Evolutionary conservation across 495 filamentous ascomycete genomes (phyloP).

Genomic region (Terfezia claveryi): DNA sequence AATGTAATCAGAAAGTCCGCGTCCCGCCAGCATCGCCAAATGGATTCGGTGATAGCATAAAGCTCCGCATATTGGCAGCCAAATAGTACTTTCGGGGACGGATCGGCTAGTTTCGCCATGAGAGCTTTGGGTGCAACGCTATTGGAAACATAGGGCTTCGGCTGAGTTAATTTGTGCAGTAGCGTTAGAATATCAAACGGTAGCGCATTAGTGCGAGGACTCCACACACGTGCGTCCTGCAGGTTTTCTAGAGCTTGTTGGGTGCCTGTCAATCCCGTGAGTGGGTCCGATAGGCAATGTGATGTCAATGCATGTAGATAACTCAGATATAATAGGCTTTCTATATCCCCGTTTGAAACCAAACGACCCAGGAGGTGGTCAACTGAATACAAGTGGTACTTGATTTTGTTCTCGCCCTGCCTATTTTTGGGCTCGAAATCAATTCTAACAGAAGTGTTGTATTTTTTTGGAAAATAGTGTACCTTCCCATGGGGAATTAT

Average conservation of each 20-base stretch:
- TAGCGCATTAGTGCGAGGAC: no score
- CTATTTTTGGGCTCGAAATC: conserved; percentile 1
- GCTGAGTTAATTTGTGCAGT: no score
- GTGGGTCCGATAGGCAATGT: conserved; percentile 31
- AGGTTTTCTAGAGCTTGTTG: conserved; percentile 35
- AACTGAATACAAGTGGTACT: conserved; percentile 26
- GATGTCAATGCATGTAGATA: conserved; percentile 41
- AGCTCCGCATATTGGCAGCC: no score
- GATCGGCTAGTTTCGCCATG: no score
- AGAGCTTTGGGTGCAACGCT: no score
- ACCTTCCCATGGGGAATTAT: conserved; percentile 31
- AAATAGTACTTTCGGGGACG: no score
- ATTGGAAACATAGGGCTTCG: no score
- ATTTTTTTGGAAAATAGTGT: conserved; percentile 1
- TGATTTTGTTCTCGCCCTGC: no score
- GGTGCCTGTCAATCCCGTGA: conserved; percentile 36
- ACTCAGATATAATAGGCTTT: conserved; percentile 30
- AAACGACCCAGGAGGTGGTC: conserved; percentile 29
- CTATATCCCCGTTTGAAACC: conserved; percentile 28
- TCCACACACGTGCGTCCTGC: conserved; percentile 4
- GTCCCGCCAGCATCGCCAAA: no score
- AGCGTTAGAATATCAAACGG: no score
- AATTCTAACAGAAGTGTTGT: conserved; percentile 28
- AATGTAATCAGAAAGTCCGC: no score
- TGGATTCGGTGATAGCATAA: no score